Evolutionary conservation across 129 eudicot species (phyloP), one percentile per base, ranked within the genome.

Genomic region (Helianthus tuberosus): DNA sequence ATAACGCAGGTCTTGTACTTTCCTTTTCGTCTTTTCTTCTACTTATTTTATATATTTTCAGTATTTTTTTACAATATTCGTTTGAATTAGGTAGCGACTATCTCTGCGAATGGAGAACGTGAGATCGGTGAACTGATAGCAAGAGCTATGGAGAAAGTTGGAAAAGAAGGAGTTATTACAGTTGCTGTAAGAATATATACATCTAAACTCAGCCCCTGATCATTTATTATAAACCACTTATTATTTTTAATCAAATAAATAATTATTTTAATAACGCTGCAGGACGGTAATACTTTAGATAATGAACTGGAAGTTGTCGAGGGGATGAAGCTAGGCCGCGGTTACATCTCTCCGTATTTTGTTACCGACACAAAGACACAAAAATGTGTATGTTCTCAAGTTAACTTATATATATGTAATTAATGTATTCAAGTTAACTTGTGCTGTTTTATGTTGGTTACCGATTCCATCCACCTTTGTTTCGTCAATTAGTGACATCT

Each of bases 251-350:
- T 50, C 12, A 49, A n/a, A 60, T 47, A 13, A 7, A 5, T 46
- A 58, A 49, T 39, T 14, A 13, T 29, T 61, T 27, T 38, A 46
- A 63, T 17, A 64, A 67, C 63, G 50, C 6, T 71, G 80, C 81
- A 94, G 99, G 97, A 91, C 61, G 99, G 99, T 44, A 91, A 91
- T 81, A 94, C 93, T 46, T 61, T 94, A 74, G 85, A 85, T 75
- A 80, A 94, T 66, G 99, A 91, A 64, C 84, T 94, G 79, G 97
- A 94, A 79, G 99, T 94, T 76, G 99, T 94, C 75, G 99, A 94
- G 71, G 97, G 99, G 77, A 94, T 94, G 99, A 91, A 94, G 83
- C 89, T 94, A 66, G 88, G 84, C 54, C 81, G 99, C 74, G 97
- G 99, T 75, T 94, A 90, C 78, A 88, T 94, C 80, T 94, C 99